phyloP scores from a whole-genome alignment of 768 basidiomycete species.

The Podaxis rugospora region DNA sequence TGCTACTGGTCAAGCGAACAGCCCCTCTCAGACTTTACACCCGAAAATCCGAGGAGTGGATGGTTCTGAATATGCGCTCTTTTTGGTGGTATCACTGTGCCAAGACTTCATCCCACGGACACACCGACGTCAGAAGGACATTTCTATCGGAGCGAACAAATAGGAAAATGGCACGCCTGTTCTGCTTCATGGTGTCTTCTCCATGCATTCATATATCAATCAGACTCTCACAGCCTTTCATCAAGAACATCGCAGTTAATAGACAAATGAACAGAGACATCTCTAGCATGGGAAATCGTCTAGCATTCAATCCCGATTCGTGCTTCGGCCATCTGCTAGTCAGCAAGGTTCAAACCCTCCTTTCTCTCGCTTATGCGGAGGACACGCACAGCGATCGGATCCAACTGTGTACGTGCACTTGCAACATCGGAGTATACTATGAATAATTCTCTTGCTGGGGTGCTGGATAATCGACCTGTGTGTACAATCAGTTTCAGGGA shows the following conservation, averaged over 20 bases:
- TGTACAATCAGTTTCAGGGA: too few species aligned
- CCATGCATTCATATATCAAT: neutral
- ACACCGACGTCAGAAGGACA: neutral
- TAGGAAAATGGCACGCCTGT: neutral
- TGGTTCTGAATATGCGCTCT: neutral
- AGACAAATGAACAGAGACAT: neutral
- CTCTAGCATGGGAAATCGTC: conserved; percentile 5
- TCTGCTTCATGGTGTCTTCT: neutral
- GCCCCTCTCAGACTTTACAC: too few species aligned
- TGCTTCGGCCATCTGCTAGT: neutral
- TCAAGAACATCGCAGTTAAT: conserved; percentile 4
- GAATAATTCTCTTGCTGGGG: too few species aligned
- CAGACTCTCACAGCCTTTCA: neutral
- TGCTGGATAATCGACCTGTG: too few species aligned
- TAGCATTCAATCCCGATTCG: neutral
- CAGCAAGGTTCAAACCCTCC: neutral
- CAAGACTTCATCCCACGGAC: neutral
- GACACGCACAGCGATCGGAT: neutral
- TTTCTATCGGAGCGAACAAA: too few species aligned
- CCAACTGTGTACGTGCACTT: neutral
- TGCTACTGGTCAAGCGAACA: neutral
- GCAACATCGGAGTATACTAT: neutral
- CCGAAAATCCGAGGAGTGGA: neutral
- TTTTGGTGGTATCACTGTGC: neutral
- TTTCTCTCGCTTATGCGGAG: neutral